These are phyloP conservation scores for Papiliotrema terrestris DNA, from an alignment of 1,284 basidiomycete species.

Conservation along the genomic window DNA sequence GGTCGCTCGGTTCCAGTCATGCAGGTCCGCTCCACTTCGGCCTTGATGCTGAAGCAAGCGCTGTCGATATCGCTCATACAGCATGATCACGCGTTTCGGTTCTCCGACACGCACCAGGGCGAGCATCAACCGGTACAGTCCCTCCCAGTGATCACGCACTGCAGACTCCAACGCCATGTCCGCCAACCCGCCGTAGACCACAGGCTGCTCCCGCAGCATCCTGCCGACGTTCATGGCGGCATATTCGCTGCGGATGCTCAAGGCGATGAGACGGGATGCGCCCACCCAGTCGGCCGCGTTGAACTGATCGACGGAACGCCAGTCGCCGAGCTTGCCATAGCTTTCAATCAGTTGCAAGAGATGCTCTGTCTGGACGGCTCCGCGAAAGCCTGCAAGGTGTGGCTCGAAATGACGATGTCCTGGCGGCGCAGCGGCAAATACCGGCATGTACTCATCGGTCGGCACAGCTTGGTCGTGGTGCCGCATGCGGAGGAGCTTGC, in stretches of 20 bases:
- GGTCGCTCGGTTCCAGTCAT: slow-evolving; percentile 12
- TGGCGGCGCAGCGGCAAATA: neutral
- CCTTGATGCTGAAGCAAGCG: slow-evolving; percentile 16
- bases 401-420: neutral
- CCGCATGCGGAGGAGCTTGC: too few species aligned
- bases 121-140: slow-evolving; percentile 19
- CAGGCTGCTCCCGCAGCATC: slow-evolving; percentile 6
- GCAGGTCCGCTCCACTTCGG: slow-evolving; percentile 11
- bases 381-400: neutral
- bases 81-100: slow-evolving; percentile 11
- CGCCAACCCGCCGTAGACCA: slow-evolving; percentile 12
- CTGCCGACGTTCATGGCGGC: neutral
- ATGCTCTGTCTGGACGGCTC: neutral
- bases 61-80: slow-evolving; percentile 14
- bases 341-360: neutral
- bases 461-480: too few species aligned
- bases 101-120: slow-evolving; percentile 14
- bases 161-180: slow-evolving; percentile 25
- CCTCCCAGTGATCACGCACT: slow-evolving; percentile 15
- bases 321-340: neutral
- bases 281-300: slow-evolving; percentile 2
- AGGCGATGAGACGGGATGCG: slow-evolving; percentile 11
- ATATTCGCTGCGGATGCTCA: neutral
- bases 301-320: neutral
- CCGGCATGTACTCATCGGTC: too few species aligned